Evolutionary conservation across 1,139 yeast species (phyloP), one percentile per base, ranked within the genome.

Genomic region (Saccharomycopsis phalli): DNA sequence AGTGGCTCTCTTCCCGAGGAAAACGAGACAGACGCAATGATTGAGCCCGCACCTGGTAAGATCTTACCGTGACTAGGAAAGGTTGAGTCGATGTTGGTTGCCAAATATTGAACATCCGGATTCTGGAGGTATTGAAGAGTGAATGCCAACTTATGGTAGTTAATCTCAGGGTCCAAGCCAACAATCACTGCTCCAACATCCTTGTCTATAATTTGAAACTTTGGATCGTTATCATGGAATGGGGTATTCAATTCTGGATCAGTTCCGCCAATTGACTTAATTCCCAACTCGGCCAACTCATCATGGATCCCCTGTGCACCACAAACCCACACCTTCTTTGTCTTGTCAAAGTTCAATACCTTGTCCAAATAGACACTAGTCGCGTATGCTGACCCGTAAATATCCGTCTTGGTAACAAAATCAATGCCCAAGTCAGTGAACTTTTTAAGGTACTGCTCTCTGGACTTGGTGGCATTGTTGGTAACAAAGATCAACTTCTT

Each of bases 21-120:
- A 49, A 64, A 76, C 3, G 82, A 73, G n/a, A 86, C 76, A 0
- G 88, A 70, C 49, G 86, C 84, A 37, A 91, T 81, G 50, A 86
- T 75, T 2, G 96, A 80, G 1, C 98, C 98, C 1, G 98, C 97
- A 18, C 98, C 98, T 21, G 95, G 93, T 40, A 91, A 68, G 40
- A 83, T 71, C 51, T 75, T 69, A 1, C 95, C 95, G 57, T 83
- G 80, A 44, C 82, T 75, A 4, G 98, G 98, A 65, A 78, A 91
- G 0, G 98, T 91, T 1, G 95, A 81, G 58, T 91, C 98, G 36
- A 82, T 81, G 58, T 91, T 91, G n/a, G 98, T 91, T 22, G 96
- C 97, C 50, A 93, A 68, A 58, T 87, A 91, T 29, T 81, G 74
- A 4, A 86, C 68, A 2, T 73, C 66, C 38, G 80, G 77, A 49